Conservation (phyloP, 768 basidiomycete species). For the Kwoniella pini region DNA sequence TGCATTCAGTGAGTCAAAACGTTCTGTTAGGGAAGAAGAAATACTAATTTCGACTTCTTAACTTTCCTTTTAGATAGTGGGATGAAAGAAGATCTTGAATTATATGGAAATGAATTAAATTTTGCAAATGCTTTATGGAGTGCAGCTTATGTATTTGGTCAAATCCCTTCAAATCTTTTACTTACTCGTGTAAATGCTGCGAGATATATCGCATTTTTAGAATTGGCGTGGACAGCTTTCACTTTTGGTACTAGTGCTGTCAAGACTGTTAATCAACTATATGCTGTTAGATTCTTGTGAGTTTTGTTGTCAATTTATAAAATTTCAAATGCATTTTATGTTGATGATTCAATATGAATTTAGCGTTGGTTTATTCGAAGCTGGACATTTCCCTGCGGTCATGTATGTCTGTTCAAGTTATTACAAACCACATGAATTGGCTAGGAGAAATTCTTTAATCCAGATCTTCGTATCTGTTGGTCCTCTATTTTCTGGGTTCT, state of each 20-base stretch:
- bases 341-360: too few species aligned
- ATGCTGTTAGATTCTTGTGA: conserved; percentile 41
- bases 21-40: too few species aligned
- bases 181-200: conserved; percentile 32
- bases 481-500: conserved; percentile 36
- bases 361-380: conserved; percentile 40
- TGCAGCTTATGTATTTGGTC: conserved; percentile 42
- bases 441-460: conserved; percentile 33
- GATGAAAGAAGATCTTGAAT: conserved; percentile 47
- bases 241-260: conserved; percentile 40
- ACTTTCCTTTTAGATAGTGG: too few species aligned
- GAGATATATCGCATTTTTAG: conserved; percentile 39
- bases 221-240: conserved; percentile 39
- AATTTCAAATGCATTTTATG: too few species aligned
- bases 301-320: conserved; percentile 13
- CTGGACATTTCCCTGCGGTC: conserved; percentile 41
- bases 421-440: conserved; percentile 41
- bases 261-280: conserved; percentile 29
- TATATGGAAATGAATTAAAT: conserved; percentile 44
- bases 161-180: conserved; percentile 37
- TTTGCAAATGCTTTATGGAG: conserved; percentile 44
- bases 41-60: too few species aligned
- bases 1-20: conserved; percentile 36
- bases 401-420: conserved; percentile 42
- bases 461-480: conserved; percentile 34